phyloP scores from a whole-genome alignment of 2,329 filamentous ascomycete genomes.

The Xylariaceae sp. region DNA sequence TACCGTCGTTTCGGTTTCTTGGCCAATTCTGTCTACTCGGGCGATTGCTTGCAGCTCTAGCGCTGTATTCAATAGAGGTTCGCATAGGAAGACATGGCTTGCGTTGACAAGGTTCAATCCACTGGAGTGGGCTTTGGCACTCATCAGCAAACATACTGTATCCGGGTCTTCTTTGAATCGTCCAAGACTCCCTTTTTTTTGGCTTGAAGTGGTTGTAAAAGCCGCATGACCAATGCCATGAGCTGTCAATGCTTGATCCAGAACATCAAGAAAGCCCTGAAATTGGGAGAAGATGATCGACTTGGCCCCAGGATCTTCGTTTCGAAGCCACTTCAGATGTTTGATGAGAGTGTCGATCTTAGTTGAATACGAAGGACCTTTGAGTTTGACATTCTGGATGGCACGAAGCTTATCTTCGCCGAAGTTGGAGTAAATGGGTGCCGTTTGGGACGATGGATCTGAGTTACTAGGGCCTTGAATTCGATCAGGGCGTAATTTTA shows the following conservation, averaged over 20 bases:
- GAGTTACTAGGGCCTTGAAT: background rate
- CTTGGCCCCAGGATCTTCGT: constrained; percentile 81
- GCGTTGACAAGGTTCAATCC: constrained; percentile 91
- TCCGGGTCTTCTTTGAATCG: constrained; percentile 71
- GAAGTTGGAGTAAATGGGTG: constrained; percentile 73
- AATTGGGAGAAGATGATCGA: constrained; percentile 89
- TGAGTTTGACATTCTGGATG: constrained; percentile 77
- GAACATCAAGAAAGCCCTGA: constrained; percentile 62
- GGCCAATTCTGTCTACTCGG: constrained; percentile 90
- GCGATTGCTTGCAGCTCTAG: constrained; percentile 94
- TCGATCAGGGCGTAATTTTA: constrained; percentile 61
- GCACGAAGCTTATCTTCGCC: constrained; percentile 66
- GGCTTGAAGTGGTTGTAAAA: constrained; percentile 55
- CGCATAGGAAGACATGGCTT: constrained; percentile 90
- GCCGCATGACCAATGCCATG: constrained; percentile 71
- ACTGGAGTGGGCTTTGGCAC: constrained; percentile 82
- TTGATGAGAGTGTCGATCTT: constrained; percentile 82
- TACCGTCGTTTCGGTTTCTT: constrained; percentile 81
- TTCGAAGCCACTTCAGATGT: constrained; percentile 80
- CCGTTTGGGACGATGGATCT: constrained; percentile 27
- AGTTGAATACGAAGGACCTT: constrained; percentile 72
- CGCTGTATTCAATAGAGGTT: constrained; percentile 88
- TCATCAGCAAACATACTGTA: constrained; percentile 80
- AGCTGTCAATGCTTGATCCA: constrained; percentile 64
- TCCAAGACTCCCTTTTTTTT: constrained; percentile 52